These are phyloP conservation scores for Russula compacta DNA, from an alignment of 768 basidiomycete genomes.

Conservation along the genomic window DNA sequence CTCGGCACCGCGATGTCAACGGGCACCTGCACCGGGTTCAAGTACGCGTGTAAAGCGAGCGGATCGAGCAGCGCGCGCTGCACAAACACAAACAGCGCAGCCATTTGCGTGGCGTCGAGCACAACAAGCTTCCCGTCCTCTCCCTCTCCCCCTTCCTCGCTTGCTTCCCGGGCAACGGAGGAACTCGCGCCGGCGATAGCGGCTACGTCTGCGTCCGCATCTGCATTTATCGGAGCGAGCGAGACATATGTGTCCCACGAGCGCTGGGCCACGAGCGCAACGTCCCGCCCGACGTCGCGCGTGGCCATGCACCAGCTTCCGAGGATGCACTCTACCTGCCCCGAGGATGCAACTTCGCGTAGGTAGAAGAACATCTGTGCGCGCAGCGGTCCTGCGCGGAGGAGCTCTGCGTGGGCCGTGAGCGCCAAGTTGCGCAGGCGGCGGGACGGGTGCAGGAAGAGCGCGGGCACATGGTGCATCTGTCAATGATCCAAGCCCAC, in stretches of 20 bases:
- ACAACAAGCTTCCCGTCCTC: constrained; percentile 24
- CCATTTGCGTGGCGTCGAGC: constrained; percentile 27
- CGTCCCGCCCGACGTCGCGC: constrained; percentile 62
- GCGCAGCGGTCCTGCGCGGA: constrained; percentile 43
- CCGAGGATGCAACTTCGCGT: constrained; percentile 37
- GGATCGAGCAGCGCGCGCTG: constrained; percentile 55
- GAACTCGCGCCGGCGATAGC: background rate
- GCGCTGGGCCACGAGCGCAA: constrained; percentile 40
- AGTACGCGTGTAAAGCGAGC: constrained; percentile 41
- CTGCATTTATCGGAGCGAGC: background rate
- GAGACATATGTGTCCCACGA: constrained; percentile 43
- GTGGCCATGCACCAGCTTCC: constrained; percentile 68
- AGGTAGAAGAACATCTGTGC: constrained; percentile 44
- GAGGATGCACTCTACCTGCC: constrained; percentile 47
- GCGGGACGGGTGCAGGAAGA: constrained; percentile 74
- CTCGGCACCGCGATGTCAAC: constrained; percentile 28
- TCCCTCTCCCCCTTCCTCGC: background rate
- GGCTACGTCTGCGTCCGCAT: background rate
- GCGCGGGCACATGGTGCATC: constrained; percentile 80
- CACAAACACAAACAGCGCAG: constrained; percentile 40
- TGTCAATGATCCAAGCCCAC: constrained; percentile 25
- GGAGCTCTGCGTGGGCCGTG: constrained; percentile 53
- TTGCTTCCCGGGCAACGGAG: background rate
- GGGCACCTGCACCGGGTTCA: constrained; percentile 56
- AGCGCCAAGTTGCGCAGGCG: constrained; percentile 58